A percentile compares a stretch with the other conserved stretches of the same genome.
These are phyloP conservation scores for Melampsora americana DNA, from an alignment of 1,284 basidiomycete genomes.

Conservation along the genomic window DNA sequence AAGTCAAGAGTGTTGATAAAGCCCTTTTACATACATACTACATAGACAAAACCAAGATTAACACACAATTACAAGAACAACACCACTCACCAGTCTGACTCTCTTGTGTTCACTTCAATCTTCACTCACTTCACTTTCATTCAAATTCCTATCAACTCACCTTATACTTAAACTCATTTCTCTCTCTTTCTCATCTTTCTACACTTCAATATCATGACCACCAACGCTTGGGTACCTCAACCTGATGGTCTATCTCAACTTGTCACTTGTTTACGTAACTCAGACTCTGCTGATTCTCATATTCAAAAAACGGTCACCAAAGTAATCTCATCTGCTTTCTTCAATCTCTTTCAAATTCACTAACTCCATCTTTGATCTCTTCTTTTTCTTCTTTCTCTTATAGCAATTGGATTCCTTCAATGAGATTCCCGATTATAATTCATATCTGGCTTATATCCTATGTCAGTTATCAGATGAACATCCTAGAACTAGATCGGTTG, in stretches of 20 bases:
- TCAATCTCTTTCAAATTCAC: neutral
- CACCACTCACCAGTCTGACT: too few species aligned
- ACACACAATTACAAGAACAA: too few species aligned
- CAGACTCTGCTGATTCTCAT: conserved; percentile 65
- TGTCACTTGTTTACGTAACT: conserved; percentile 76
- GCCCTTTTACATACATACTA: too few species aligned
- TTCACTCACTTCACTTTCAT: neutral
- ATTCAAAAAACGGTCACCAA: conserved; percentile 72
- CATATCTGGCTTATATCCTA: conserved; percentile 92
- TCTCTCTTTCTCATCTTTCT: too few species aligned
- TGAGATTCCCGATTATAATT: conserved; percentile 86
- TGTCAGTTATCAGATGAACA: conserved; percentile 76
- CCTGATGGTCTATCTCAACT: conserved; percentile 76
- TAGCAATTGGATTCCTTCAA: conserved; percentile 87
- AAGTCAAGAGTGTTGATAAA: too few species aligned
- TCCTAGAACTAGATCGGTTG: conserved; percentile 86
- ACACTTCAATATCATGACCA: conserved; percentile 56
- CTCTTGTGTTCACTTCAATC: neutral
- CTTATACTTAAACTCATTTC: neutral
- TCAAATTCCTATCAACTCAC: neutral
- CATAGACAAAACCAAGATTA: too few species aligned
- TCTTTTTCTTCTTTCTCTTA: conserved; percentile 31
- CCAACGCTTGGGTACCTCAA: conserved; percentile 67
- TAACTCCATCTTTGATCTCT: conserved; percentile 42
- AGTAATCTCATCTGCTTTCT: conserved; percentile 56